Evolutionary conservation across 1,284 basidiomycete genomes (phyloP).

Genomic region (Malassezia equina): DNA sequence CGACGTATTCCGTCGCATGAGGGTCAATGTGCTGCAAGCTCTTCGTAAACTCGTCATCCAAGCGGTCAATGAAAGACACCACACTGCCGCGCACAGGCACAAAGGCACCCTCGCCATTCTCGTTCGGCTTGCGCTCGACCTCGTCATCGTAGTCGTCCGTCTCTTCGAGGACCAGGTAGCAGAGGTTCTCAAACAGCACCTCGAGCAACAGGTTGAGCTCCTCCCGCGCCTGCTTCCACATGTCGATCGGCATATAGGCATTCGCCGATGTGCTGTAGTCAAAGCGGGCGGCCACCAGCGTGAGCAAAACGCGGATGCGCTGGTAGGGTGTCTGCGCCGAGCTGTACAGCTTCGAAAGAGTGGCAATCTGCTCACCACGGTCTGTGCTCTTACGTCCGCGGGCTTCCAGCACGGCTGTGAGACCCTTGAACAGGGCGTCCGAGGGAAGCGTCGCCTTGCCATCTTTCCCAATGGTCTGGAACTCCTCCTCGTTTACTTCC

Average conservation of each 20-base stretch:
- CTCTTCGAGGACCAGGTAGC: conserved; percentile 69
- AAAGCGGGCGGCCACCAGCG: conserved; percentile 85
- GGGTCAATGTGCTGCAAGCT: conserved; percentile 97
- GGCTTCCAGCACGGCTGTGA: conserved; percentile 83
- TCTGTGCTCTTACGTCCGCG: conserved; percentile 97
- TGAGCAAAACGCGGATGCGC: conserved; percentile 83
- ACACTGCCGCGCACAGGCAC: conserved; percentile 44
- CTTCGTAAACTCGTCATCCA: conserved; percentile 97
- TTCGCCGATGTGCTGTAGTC: conserved; percentile 87
- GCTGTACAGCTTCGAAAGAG: conserved; percentile 75
- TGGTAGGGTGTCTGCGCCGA: conserved; percentile 75
- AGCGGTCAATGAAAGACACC: conserved; percentile 69
- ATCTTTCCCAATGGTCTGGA: conserved; percentile 83
- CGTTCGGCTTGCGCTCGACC: conserved; percentile 67
- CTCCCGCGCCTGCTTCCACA: conserved; percentile 75
- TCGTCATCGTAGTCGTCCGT: conserved; percentile 89
- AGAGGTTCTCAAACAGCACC: conserved; percentile 61
- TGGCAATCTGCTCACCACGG: conserved; percentile 82
- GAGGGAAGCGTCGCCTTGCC: conserved; percentile 77
- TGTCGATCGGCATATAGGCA: conserved; percentile 79
- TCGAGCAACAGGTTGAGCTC: conserved; percentile 80
- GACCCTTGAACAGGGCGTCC: conserved; percentile 84
- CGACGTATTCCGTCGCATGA: conserved; percentile 95
- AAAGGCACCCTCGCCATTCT: conserved; percentile 44
- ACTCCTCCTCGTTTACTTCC: conserved; percentile 55